Evolutionary conservation across 805 yeast genomes (phyloP).

Genomic region (Myxozyma vanderwaltii): DNA sequence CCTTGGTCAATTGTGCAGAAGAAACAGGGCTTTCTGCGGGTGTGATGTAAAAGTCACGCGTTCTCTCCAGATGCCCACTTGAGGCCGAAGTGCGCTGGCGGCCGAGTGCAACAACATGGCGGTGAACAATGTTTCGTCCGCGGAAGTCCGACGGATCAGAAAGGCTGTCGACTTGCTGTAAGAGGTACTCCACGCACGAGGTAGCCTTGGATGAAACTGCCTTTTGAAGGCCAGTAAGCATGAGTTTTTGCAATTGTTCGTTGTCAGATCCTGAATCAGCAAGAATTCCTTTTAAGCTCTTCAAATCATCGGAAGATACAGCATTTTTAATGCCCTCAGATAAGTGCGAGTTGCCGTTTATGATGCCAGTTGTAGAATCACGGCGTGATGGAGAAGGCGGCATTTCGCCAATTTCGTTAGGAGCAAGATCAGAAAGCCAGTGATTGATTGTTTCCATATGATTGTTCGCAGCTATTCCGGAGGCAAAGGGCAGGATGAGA

Average conservation of each 20-base stretch:
- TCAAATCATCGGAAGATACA: constrained; percentile 17
- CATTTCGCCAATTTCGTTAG: constrained; percentile 35
- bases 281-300: constrained; percentile 38
- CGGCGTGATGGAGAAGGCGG: background rate
- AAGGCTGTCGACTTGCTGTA: constrained; percentile 54
- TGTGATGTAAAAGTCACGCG: constrained; percentile 36
- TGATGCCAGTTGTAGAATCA: background rate
- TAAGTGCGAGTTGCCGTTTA: constrained; percentile 3
- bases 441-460: constrained; percentile 57
- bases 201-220: constrained; percentile 60
- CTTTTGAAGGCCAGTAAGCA: constrained; percentile 65
- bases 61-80: constrained; percentile 7
- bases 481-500: constrained; percentile 73
- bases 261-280: constrained; percentile 28
- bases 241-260: constrained; percentile 23
- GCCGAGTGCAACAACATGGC: constrained; percentile 76
- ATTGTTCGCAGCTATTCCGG: constrained; percentile 60
- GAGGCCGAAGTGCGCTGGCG: constrained; percentile 25
- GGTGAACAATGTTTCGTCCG: constrained; percentile 83
- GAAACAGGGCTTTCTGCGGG: constrained; percentile 60
- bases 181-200: constrained; percentile 59
- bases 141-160: constrained; percentile 72
- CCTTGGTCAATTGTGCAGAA: constrained; percentile 52
- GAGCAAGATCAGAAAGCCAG: constrained; percentile 56
- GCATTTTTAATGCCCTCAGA: constrained; percentile 14